Base-by-base conservation (phyloP, 371 early-diverging fungal genomes). In the Polyrhizophydium stewartii region DNA sequence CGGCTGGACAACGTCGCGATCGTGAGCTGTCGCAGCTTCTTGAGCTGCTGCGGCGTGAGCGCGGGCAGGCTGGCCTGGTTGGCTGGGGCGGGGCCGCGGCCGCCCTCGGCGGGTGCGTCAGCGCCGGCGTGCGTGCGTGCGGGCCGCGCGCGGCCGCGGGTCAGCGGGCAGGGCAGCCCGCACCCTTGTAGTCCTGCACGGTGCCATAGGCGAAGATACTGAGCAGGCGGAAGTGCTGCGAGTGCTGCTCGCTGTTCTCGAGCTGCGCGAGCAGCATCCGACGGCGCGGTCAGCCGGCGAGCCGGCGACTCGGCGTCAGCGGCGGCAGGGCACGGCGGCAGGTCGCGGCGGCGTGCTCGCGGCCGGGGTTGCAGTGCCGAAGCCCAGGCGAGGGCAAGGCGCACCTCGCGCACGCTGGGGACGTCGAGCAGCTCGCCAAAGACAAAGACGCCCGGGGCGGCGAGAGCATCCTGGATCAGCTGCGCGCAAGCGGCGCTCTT, bases 161-260 rank as follows among this genome's bases (percentile, higher is more conserved):
- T 35, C 35, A 35, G 35, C 35, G 7, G 13, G 35, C 3, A 7
- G 35, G 35, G 7, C 35, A 35, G 35, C 35, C 35, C 57, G 38
- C 75, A 90, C 92, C 83, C 75, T 81, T 75, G 70, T 91, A 93
- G 64, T 91, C 92, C 58, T 72, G 73, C 60, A 76, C 90, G 1
- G 90, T 91, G 17, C 91, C 92, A 70, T 85, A 92, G 28, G 91
- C 79, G 66, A 91, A 93, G 27, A 91, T 68, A 41, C 78, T 56
- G 43, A 93, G 73, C 30, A 91, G 69, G 10, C 72, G 69, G 58
- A 82, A 76, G 66, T 87, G 83, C 22, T 83, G 81, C 30, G 66
- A 73, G 46, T 84, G 80, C 52, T 89, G 78, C 24, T 87, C 83
- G 51, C 75, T 65, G 9, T 67, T 47, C 43, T 76, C 70, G 19